Percentiles rank a stretch among this genome's conserved stretches.
phyloP scores from a whole-genome alignment of 495 filamentous ascomycete species.

The Parathielavia hyrcaniae region DNA sequence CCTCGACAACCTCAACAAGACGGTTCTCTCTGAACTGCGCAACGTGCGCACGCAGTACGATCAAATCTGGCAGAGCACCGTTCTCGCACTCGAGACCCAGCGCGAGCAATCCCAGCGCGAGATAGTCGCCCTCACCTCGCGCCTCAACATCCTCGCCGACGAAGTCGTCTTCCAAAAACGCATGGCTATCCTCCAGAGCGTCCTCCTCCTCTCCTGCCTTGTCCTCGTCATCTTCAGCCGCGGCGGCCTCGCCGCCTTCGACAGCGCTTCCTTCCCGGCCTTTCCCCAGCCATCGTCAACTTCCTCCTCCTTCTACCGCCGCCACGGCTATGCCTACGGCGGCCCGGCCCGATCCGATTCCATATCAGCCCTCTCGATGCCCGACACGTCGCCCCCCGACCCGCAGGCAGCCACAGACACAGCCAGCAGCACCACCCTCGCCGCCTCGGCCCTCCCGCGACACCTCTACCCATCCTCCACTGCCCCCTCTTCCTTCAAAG shows the following conservation, averaged over 20 bases:
- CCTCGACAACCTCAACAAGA: slow-evolving; percentile 74
- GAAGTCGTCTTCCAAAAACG: slow-evolving; percentile 95
- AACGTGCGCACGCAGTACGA: slow-evolving; percentile 83
- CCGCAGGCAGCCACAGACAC: neutral
- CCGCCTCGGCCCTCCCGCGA: slow-evolving; percentile 12
- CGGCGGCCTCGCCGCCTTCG: slow-evolving; percentile 26
- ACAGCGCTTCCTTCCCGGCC: slow-evolving; percentile 15
- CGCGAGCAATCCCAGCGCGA: slow-evolving; percentile 74
- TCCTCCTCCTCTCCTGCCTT: slow-evolving; percentile 81
- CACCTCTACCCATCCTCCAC: slow-evolving; percentile 6
- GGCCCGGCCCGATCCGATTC: neutral
- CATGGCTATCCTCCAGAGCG: slow-evolving; percentile 81
- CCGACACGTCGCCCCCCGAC: slow-evolving; percentile 2
- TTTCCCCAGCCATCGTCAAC: neutral
- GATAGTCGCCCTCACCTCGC: slow-evolving; percentile 69
- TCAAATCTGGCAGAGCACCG: slow-evolving; percentile 90
- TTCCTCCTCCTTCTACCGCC: neutral
- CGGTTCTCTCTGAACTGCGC: slow-evolving; percentile 77
- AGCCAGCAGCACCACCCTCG: slow-evolving; percentile 11
- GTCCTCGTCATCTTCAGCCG: slow-evolving; percentile 74
- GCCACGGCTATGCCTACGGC: slow-evolving; percentile 4
- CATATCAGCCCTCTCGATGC: slow-evolving; percentile 1
- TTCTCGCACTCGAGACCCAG: slow-evolving; percentile 83
- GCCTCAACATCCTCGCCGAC: slow-evolving; percentile 80
- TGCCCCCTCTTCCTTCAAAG: neutral